Percentiles rank a stretch among this genome's conserved stretches.
Evolutionary conservation across 495 filamentous ascomycete genomes (phyloP).

Genomic region (Neurospora discreta): DNA sequence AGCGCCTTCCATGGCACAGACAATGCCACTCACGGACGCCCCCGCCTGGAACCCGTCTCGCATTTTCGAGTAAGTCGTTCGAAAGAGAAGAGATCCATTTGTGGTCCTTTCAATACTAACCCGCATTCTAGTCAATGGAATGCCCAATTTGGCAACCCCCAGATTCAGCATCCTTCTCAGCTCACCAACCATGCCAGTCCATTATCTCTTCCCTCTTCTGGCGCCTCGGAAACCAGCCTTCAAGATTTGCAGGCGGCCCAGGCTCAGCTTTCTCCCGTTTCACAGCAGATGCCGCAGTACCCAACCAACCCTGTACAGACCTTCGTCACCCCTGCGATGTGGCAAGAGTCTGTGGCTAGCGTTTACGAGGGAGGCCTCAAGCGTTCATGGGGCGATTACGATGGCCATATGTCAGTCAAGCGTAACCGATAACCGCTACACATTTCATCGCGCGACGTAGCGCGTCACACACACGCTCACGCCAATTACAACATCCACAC

Average conservation of each 20-base stretch:
- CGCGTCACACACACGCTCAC: neutral
- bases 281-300: slow-evolving; percentile 45
- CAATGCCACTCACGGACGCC: slow-evolving; percentile 53
- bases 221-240: slow-evolving; percentile 39
- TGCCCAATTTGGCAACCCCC: slow-evolving; percentile 69
- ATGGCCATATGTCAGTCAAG: slow-evolving; percentile 19
- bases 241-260: slow-evolving; percentile 40
- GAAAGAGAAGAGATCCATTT: neutral
- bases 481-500: neutral
- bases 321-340: slow-evolving; percentile 87
- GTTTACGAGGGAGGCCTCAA: slow-evolving; percentile 75
- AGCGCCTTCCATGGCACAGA: slow-evolving; percentile 31
- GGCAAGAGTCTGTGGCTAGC: slow-evolving; percentile 89
- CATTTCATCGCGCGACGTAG: neutral
- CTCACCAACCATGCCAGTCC: slow-evolving; percentile 28
- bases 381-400: slow-evolving; percentile 55
- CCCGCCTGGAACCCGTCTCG: slow-evolving; percentile 82
- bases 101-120: slow-evolving; percentile 18
- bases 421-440: slow-evolving; percentile 3
- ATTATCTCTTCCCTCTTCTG: slow-evolving; percentile 33
- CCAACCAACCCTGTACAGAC: slow-evolving; percentile 42
- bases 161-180: slow-evolving; percentile 28
- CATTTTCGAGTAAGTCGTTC: slow-evolving; percentile 75
- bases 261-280: slow-evolving; percentile 39
- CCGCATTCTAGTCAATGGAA: slow-evolving; percentile 67